Conservation (phyloP, 345 rosid genomes). For the Fremontodendron californicum region DNA sequence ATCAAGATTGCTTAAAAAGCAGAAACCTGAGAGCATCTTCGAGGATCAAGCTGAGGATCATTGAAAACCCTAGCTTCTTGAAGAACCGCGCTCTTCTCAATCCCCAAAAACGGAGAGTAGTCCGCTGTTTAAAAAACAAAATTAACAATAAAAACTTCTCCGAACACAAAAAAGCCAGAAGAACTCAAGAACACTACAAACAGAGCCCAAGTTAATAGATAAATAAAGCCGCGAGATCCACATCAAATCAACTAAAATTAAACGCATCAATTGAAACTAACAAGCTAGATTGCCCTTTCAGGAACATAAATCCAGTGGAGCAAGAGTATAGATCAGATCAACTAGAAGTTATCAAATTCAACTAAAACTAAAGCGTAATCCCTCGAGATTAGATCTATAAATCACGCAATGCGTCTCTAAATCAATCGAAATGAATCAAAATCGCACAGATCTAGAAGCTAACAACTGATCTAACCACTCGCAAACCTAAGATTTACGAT, state of each 20-base stretch:
- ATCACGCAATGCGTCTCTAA: background rate
- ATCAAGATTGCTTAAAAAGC: background rate
- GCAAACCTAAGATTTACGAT: conserved; percentile 8
- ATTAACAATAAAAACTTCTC: background rate
- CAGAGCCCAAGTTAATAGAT: conserved; percentile 3
- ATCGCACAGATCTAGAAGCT: conserved; percentile 48
- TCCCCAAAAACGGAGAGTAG: conserved; percentile 89
- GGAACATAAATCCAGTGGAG: background rate
- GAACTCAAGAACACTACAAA: background rate
- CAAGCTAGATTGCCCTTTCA: conserved; percentile 22
- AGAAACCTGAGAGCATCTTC: conserved; percentile 94
- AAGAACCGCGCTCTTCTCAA: conserved; percentile 97
- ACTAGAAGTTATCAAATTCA: conserved; percentile 9
- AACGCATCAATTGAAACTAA: conserved; percentile 1
- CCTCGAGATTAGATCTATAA: background rate
- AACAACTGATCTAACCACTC: background rate
- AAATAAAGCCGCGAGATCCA: conserved; percentile 20
- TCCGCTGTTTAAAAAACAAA: conserved; percentile 49
- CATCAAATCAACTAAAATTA: conserved; percentile 19
- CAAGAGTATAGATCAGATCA: conserved; percentile 23
- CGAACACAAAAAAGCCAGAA: background rate
- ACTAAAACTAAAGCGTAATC: conserved; percentile 5
- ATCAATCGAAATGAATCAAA: conserved; percentile 3
- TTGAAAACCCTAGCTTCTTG: conserved; percentile 98
- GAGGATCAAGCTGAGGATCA: conserved; percentile 94